Conservation (phyloP, 352 stramenopile species). For the Phytophthora syringae region DNA sequence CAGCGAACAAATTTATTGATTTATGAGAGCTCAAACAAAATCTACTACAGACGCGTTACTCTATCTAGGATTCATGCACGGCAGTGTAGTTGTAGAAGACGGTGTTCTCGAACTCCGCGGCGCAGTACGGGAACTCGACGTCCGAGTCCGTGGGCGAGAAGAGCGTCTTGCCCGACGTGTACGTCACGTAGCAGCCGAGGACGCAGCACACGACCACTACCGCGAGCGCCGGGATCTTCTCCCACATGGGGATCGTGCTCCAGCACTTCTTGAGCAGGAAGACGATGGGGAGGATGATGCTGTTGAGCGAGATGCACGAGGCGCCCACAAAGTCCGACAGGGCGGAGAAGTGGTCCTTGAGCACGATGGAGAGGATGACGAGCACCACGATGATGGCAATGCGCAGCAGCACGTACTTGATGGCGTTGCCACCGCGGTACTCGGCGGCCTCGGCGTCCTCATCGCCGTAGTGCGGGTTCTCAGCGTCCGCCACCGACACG, state of each 20-base stretch:
- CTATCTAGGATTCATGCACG: conserved; percentile 6
- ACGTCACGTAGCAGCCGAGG: too few species aligned
- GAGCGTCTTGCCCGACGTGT: too few species aligned
- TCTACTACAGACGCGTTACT: not conserved
- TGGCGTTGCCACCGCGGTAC: conserved; percentile 38
- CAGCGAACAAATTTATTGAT: too few species aligned
- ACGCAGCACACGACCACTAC: too few species aligned
- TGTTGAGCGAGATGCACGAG: conserved; percentile 51
- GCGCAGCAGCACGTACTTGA: conserved; percentile 48
- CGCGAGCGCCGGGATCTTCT: too few species aligned
- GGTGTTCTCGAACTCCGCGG: conserved; percentile 31
- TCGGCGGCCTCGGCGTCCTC: conserved; percentile 28
- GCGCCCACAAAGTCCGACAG: conserved; percentile 52
- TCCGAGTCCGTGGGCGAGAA: too few species aligned
- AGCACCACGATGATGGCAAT: conserved; percentile 41
- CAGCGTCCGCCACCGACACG: conserved; percentile 24
- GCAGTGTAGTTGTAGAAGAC: conserved; percentile 38
- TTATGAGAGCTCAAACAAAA: not conserved
- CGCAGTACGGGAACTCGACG: too few species aligned
- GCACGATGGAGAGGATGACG: too few species aligned
- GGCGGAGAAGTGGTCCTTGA: conserved; percentile 51
- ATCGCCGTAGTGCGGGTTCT: conserved; percentile 29
- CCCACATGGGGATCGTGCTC: too few species aligned
- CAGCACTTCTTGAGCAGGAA: too few species aligned
- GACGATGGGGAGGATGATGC: conserved; percentile 54